Evolutionary conservation across 192 early-diverging fungal genomes (phyloP), one percentile per base, ranked within the genome.

Genomic region (Pilaira anomala): DNA sequence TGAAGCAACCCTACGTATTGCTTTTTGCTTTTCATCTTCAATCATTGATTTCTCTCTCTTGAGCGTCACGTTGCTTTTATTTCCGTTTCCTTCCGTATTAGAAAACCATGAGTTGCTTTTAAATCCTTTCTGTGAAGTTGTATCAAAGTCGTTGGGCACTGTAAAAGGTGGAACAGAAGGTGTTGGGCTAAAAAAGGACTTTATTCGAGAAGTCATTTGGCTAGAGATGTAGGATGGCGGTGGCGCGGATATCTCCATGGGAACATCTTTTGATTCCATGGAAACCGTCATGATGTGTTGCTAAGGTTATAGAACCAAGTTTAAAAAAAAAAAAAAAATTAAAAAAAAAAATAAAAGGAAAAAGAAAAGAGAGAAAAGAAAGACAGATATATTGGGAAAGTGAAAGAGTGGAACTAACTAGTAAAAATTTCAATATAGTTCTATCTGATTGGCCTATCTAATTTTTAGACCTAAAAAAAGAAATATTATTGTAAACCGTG

Each of bases 1-100:
- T 13, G 83, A 85, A 9, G 77, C 76, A 22, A 80, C 83, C 52
- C 80, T 60, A 45, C 77, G 78, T 30, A 82, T 71, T 24, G 71
- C 72, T 65, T 79, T 67, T 50, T 65, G 26, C 28, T 62, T 49
- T 18, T 69, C 60, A 8, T 56, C 48, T 33, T 59, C 65, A 28
- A 44, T 3, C 7, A 19, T 46, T 0, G 33, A 36, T 36, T 36
- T 53, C 11, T 50, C 8, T 25, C n/a, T 28, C 16, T 60, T 25
- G 11, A 60, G 13, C 8, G 26, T 16, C 2, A 39, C 40, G 19
- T 9, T 36, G 5, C 33, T 36, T 36, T 36, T 36, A 36, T 36
- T 36, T 36, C 33, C 33, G 33, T 36, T 36, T 1, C 3, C 44
- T 29, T 54, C 7, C 18, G 36, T 24, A 57, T 18, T 54, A 12